Percentiles rank a stretch among this genome's conserved stretches.
phyloP scores from a whole-genome alignment of 148 eudicot genomes.

The Chenopodium quinoa region DNA sequence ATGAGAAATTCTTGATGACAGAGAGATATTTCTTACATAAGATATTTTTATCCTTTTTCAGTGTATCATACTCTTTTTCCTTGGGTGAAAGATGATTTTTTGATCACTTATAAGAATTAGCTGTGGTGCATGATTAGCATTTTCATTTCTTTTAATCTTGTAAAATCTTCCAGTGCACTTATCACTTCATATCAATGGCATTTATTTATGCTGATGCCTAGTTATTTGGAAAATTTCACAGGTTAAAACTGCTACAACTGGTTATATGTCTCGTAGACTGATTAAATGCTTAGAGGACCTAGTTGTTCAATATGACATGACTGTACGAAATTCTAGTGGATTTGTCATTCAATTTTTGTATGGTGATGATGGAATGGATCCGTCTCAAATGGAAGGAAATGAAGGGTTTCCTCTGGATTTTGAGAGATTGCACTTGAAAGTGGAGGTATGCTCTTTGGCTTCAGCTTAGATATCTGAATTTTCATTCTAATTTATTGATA shows the following conservation, averaged over 20 bases:
- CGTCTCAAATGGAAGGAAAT: constrained; percentile 90
- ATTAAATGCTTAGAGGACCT: constrained; percentile 85
- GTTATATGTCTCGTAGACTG: constrained; percentile 90
- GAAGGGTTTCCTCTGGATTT: constrained; percentile 75
- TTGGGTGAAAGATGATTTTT: too few species aligned
- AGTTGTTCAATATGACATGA: constrained; percentile 77
- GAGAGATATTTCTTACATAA: neutral
- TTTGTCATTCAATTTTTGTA: constrained; percentile 70
- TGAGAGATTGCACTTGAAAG: constrained; percentile 67
- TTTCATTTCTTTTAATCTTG: neutral
- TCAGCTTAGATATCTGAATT: neutral
- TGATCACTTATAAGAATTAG: neutral
- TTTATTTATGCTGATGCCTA: neutral
- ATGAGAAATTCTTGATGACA: neutral
- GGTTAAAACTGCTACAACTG: constrained; percentile 97
- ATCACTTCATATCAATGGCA: neutral
- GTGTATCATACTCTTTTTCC: neutral
- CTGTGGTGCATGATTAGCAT: neutral
- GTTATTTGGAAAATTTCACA: constrained; percentile 30
- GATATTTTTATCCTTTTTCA: neutral
- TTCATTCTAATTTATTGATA: neutral
- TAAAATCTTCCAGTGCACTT: neutral
- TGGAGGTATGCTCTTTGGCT: constrained; percentile 41
- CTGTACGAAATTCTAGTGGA: constrained; percentile 78
- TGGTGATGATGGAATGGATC: constrained; percentile 96